Base-by-base conservation (phyloP, 1,139 yeast genomes). In the Entelexis paramagnoliae region DNA sequence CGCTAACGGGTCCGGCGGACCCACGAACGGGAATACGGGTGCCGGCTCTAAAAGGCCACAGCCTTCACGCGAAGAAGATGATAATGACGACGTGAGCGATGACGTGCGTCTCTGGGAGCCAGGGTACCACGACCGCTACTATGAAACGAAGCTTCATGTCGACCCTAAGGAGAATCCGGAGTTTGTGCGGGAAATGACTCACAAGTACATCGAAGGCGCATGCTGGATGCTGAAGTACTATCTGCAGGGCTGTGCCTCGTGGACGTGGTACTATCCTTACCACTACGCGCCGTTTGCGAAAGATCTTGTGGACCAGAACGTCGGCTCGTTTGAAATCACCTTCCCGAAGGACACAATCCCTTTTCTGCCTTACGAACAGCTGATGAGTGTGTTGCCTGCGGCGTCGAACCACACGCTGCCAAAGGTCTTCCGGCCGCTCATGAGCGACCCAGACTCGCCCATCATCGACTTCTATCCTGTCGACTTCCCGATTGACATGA, bases 221-320 rank as follows among this genome's bases (percentile, higher is more conserved):
- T 80, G 95, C 17, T 93, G 99, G 99, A 96, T 83, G 1, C 72
- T 91, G 56, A 69, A 85, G 52, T 93, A 93, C 66, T 93, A 93
- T 68, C 91, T 86, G 66, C 98, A 91, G 69, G 97, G 96, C 3
- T 91, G 97, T 69, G 95, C 96, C 0, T 89, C 97, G 0, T 93
- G 99, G 99, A 83, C 82, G 53, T 93, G 98, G 98, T 93, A 79
- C 66, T 93, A 83, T 62, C 98, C 97, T 0, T 91, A 82, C 65
- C 98, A 93, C 66, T 93, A 93, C 69, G 97, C 98, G 0, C 99
- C 99, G 19, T 88, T 91, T 73, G 97, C 97, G 0, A 76, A 83
- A 9, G 99, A 93, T 66, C 83, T 93, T 62, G 71, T 68, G 4
- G 77, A 80, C 48, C 68, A 88, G 43, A 74, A 76, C 1, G 46